Base-by-base conservation (phyloP, 2,329 filamentous ascomycete genomes). In the Penicillium sp. region DNA sequence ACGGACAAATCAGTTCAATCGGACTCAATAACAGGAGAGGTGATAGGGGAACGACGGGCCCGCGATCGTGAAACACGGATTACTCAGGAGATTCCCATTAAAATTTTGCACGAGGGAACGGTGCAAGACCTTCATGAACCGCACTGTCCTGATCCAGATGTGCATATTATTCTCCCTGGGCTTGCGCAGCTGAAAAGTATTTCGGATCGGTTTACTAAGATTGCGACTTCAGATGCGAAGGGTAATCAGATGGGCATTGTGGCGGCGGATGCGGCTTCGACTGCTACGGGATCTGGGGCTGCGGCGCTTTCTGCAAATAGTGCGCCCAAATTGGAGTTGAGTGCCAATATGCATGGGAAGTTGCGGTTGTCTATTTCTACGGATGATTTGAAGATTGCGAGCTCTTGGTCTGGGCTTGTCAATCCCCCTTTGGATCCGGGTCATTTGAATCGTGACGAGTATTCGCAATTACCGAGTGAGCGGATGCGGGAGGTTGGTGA, bases 71-170 rank as follows among this genome's bases (percentile, higher is more conserved):
- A 97, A 73, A 96, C 95, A 61, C 84, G 96, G 66, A 90, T 99
- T 69, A 96, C 92, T 0, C 95, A 99, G 71, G 92, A 98, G 75
- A 90, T 99, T 39, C 95, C 95, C n/a, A 89, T 98, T 44, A 88
- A 93, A 19, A 92, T 99, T 1, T 84, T 99, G 10, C 87, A 91
- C 57, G 88, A 91, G 2, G 86, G 89, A 52, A 89, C 86, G 0
- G 92, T 98, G n/a, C 90, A 95, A 69, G 90, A 88, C n/a, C 87
- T 98, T 61, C 92, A 96, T 78, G 93, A 99, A 77, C 95, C 95
- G 14, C 87, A 88, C 59, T 92, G 93, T 58, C 88, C 91, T 58
- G 92, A 96, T 67, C 92, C 93, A 39, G 95, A 98, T 69, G 93
- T 97, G 3, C 90, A 98, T 76, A 96, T 99, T 69, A 87, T 92